Conservation (phyloP, 148 eudicot species). For the Persicaria maculosa region DNA sequence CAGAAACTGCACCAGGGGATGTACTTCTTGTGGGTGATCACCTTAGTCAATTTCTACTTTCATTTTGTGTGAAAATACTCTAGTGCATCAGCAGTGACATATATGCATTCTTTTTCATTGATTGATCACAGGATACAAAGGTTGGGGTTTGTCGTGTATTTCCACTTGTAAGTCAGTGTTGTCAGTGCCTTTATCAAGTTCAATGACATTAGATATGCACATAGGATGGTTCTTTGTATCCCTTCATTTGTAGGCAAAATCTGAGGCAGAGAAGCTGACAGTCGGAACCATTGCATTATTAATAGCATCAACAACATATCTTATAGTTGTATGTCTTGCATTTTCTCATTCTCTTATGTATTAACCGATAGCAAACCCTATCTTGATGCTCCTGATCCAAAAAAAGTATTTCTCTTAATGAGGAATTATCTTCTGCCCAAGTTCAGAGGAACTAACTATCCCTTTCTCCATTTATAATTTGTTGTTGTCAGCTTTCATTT, state of each 20-base stretch:
- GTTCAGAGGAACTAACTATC: slow-evolving; percentile 53
- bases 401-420: background rate
- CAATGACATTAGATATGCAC: background rate
- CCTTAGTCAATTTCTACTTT: no score
- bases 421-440: slow-evolving; percentile 35
- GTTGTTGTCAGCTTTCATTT: slow-evolving; percentile 11
- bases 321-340: slow-evolving; percentile 57
- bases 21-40: no score
- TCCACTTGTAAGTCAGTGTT: slow-evolving; percentile 49
- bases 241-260: slow-evolving; percentile 55
- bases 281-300: slow-evolving; percentile 69
- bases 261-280: slow-evolving; percentile 60
- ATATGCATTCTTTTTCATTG: no score
- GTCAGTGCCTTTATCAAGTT: no score
- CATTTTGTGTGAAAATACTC: no score
- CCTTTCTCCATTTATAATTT: background rate
- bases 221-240: background rate
- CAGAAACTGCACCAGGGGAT: no score
- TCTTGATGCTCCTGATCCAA: background rate
- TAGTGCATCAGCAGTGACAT: background rate
- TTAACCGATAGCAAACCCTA: no score
- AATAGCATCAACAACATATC: slow-evolving; percentile 63
- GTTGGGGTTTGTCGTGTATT: slow-evolving; percentile 66
- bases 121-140: slow-evolving; percentile 56
- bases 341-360: background rate